These are phyloP conservation scores for Sarcomyxa edulis DNA, from an alignment of 768 basidiomycete species.

Conservation along the genomic window DNA sequence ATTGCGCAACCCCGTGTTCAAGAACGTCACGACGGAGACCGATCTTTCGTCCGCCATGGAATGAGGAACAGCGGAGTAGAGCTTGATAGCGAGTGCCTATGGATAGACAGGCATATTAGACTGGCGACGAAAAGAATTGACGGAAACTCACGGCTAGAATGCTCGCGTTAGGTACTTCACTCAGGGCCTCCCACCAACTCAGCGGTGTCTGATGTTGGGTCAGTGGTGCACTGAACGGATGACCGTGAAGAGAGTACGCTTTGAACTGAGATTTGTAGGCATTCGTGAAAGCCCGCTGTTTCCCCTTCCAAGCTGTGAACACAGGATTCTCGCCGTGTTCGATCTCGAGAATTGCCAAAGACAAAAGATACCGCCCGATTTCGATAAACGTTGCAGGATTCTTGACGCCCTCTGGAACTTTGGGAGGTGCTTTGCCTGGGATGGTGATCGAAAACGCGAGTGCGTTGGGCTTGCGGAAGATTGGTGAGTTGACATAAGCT, in stretches of 20 bases:
- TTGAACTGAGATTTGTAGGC: slow-evolving; percentile 19
- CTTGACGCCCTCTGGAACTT: slow-evolving; percentile 16
- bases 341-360: slow-evolving; percentile 13
- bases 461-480: slow-evolving; percentile 22
- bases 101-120: too few relatives aligned
- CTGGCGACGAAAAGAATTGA: too few relatives aligned
- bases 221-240: slow-evolving; percentile 18
- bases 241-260: slow-evolving; percentile 18
- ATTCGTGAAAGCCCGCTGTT: slow-evolving; percentile 10
- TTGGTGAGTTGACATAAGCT: slow-evolving; percentile 16
- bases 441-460: slow-evolving; percentile 17
- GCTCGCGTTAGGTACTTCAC: too few relatives aligned
- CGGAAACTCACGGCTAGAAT: too few relatives aligned
- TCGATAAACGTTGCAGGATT: slow-evolving; percentile 20
- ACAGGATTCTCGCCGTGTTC: slow-evolving; percentile 13
- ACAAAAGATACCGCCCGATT: slow-evolving; percentile 15
- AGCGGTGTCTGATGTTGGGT: too few relatives aligned
- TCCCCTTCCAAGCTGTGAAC: slow-evolving; percentile 12
- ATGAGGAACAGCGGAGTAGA: slow-evolving; percentile 2
- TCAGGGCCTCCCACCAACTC: too few relatives aligned
- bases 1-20: slow-evolving; percentile 12
- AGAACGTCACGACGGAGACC: slow-evolving; percentile 15
- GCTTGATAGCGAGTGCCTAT: slow-evolving; percentile 5
- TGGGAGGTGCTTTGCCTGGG: slow-evolving; percentile 11
- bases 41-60: slow-evolving; percentile 16